A percentile compares a stretch with the other conserved stretches of the same genome.
These are phyloP conservation scores for Calonectria crousiana DNA, from an alignment of 2,329 filamentous ascomycete genomes.

Conservation along the genomic window DNA sequence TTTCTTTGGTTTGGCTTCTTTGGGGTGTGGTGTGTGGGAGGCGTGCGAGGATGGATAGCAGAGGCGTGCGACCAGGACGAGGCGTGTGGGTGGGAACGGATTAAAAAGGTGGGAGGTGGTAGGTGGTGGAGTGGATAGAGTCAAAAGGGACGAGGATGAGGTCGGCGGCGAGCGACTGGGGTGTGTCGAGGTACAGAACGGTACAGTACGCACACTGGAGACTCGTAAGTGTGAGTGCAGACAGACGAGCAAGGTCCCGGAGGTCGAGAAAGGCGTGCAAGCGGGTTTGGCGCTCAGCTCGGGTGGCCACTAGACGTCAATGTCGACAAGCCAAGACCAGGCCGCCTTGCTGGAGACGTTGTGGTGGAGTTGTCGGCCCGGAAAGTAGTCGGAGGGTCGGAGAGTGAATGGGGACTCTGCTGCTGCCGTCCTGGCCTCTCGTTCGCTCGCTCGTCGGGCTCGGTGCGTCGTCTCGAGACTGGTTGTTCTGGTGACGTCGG, in stretches of 20 bases:
- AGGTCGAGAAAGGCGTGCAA: conserved; percentile 35
- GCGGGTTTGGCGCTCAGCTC: conserved; percentile 51
- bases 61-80: conserved; percentile 27
- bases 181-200: conserved; percentile 27
- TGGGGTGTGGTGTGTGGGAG: conserved; percentile 35
- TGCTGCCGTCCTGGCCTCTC: conserved; percentile 22
- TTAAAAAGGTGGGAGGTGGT: conserved; percentile 25
- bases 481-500: conserved; percentile 45
- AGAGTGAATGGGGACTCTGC: conserved; percentile 29
- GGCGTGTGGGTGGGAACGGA: conserved; percentile 35
- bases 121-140: conserved; percentile 38
- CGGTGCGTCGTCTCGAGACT: conserved; percentile 39
- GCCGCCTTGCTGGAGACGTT: conserved; percentile 43
- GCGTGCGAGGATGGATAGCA: conserved; percentile 1
- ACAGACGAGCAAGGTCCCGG: conserved; percentile 18
- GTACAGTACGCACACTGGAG: conserved; percentile 14
- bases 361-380: conserved; percentile 47
- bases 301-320: conserved; percentile 36
- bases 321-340: conserved; percentile 42
- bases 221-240: conserved; percentile 19
- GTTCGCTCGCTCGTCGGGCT: conserved; percentile 25
- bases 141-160: conserved; percentile 35
- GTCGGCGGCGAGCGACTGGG: conserved; percentile 44
- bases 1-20: conserved; percentile 42
- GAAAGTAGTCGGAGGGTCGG: conserved; percentile 41